These are phyloP conservation scores for Canavalia ensiformis DNA, from an alignment of 306 rosid genomes.

Conservation along the genomic window DNA sequence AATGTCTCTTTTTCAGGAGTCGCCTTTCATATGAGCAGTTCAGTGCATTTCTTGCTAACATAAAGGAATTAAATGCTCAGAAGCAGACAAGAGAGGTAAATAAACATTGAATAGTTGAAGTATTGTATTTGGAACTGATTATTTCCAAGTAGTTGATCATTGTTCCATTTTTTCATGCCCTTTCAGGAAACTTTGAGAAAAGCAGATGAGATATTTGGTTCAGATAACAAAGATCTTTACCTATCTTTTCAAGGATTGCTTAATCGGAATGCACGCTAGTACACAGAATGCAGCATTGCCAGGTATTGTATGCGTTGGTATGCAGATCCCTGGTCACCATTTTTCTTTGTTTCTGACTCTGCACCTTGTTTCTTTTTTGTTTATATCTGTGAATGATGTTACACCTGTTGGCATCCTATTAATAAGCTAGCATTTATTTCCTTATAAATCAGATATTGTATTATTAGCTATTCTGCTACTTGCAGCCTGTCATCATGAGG, in stretches of 20 bases:
- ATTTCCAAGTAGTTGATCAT: slow-evolving; percentile 31
- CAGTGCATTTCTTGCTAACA: slow-evolving; percentile 95
- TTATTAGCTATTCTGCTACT: not conserved
- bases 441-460: not conserved
- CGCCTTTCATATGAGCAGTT: slow-evolving; percentile 98
- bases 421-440: slow-evolving; percentile 1
- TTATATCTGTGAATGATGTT: slow-evolving; percentile 23
- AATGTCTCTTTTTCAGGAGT: slow-evolving; percentile 69
- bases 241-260: slow-evolving; percentile 93
- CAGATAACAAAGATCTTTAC: slow-evolving; percentile 94
- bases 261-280: slow-evolving; percentile 77
- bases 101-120: not conserved
- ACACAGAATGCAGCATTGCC: slow-evolving; percentile 46
- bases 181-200: slow-evolving; percentile 91
- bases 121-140: slow-evolving; percentile 36
- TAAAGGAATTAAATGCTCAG: slow-evolving; percentile 95
- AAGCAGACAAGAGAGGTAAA: slow-evolving; percentile 98
- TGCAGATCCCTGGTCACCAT: slow-evolving; percentile 37
- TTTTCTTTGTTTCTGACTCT: slow-evolving; percentile 13
- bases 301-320: slow-evolving; percentile 55
- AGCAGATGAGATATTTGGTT: slow-evolving; percentile 98
- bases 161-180: slow-evolving; percentile 39
- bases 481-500: slow-evolving; percentile 1
- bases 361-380: not conserved
- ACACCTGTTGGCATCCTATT: slow-evolving; percentile 8